Evolutionary conservation across 768 basidiomycete genomes (phyloP).

Genomic region (Lyophyllum atratum): DNA sequence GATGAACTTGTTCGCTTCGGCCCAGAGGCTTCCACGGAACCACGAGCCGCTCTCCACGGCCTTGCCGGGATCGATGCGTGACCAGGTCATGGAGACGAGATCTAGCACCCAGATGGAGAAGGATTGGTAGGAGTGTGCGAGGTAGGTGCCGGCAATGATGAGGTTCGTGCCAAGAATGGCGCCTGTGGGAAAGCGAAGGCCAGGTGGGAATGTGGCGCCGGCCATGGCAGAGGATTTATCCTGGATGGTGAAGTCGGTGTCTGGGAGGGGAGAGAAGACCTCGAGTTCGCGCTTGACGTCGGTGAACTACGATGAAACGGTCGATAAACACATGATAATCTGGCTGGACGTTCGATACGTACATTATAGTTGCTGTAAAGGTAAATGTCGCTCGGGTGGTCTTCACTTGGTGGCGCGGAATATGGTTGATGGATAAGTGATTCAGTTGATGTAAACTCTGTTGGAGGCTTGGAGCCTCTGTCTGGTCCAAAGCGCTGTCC

Average conservation of each 20-base stretch:
- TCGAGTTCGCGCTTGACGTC: slow-evolving; percentile 96
- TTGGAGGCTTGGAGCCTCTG: slow-evolving; percentile 37
- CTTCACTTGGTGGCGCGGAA: slow-evolving; percentile 68
- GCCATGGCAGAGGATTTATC: slow-evolving; percentile 84
- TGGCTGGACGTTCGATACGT: slow-evolving; percentile 26
- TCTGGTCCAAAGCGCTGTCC: slow-evolving; percentile 61
- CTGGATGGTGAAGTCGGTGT: slow-evolving; percentile 73
- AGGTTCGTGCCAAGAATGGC: slow-evolving; percentile 89
- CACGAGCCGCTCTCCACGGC: slow-evolving; percentile 88
- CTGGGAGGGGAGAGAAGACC: slow-evolving; percentile 81
- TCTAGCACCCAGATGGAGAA: slow-evolving; percentile 98
- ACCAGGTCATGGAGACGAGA: slow-evolving; percentile 80
- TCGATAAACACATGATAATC: slow-evolving; percentile 11
- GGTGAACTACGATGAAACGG: slow-evolving; percentile 62
- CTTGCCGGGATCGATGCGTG: slow-evolving; percentile 85
- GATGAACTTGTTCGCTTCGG: slow-evolving; percentile 80
- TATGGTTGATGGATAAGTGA: slow-evolving; percentile 74
- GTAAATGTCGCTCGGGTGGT: slow-evolving; percentile 84
- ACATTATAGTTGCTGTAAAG: slow-evolving; percentile 98
- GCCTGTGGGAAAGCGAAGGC: slow-evolving; percentile 94
- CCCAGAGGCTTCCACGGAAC: slow-evolving; percentile 92
- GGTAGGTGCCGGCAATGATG: slow-evolving; percentile 94
- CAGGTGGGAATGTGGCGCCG: slow-evolving; percentile 84
- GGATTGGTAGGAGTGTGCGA: slow-evolving; percentile 91
- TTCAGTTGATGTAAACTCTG: slow-evolving; percentile 59